Evolutionary conservation across 148 eudicot species (phyloP).

Genomic region (Rhododendron mucronatum): DNA sequence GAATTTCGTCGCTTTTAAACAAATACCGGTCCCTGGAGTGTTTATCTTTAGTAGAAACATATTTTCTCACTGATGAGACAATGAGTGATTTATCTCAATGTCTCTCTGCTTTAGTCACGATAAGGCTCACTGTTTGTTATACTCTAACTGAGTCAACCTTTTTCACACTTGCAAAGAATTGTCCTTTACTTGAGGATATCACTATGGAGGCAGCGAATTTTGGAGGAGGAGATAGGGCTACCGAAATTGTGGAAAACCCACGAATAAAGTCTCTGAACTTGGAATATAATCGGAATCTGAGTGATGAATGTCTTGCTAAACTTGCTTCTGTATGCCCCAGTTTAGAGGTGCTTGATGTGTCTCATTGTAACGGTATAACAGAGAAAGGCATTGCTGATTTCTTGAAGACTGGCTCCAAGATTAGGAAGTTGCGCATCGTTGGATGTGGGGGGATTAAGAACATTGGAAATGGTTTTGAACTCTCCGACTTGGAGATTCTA

Average conservation of each 20-base stretch:
- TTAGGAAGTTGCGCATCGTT: conserved; percentile 42
- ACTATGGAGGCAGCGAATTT: conserved; percentile 43
- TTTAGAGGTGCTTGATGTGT: conserved; percentile 49
- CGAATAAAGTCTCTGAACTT: conserved; percentile 35
- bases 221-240: conserved; percentile 27
- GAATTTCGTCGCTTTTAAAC: conserved; percentile 33
- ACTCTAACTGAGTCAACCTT: conserved; percentile 32
- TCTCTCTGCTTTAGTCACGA: conserved; percentile 27
- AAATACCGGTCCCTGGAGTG: conserved; percentile 33
- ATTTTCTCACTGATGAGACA: conserved; percentile 32
- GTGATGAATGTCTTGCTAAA: conserved; percentile 38
- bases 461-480: conserved; percentile 42
- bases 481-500: conserved; percentile 26
- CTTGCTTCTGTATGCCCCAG: conserved; percentile 51
- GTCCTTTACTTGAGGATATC: conserved; percentile 35
- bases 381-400: conserved; percentile 43
- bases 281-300: conserved; percentile 30
- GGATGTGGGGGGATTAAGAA: conserved; percentile 42
- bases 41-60: conserved; percentile 34
- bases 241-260: conserved; percentile 20
- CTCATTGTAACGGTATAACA: conserved; percentile 34
- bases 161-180: conserved; percentile 36
- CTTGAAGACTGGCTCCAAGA: conserved; percentile 30
- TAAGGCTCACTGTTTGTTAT: conserved; percentile 45
- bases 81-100: conserved; percentile 33